These are phyloP conservation scores for Musa balbisiana DNA, from an alignment of 202 grass and related monocot species.

Conservation along the genomic window DNA sequence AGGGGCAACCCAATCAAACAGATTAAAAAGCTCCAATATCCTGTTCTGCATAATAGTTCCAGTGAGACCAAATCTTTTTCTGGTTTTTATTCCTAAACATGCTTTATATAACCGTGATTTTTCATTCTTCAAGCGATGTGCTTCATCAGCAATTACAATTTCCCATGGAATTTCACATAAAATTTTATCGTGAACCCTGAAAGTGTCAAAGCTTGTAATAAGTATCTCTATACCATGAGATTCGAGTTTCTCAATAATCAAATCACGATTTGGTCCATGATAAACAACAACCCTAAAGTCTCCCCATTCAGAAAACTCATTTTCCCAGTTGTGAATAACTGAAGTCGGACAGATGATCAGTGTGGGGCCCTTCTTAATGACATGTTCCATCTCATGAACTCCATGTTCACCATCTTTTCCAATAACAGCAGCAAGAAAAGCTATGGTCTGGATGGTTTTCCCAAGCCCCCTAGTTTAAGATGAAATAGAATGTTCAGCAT, in stretches of 20 bases:
- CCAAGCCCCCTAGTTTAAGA: constrained; percentile 73
- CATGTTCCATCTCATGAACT: constrained; percentile 24
- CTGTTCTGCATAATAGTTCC: constrained; percentile 97
- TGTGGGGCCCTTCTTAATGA: constrained; percentile 42
- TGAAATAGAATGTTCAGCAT: constrained; percentile 17
- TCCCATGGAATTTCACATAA: constrained; percentile 76
- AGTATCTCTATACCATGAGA: constrained; percentile 51
- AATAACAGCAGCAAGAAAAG: constrained; percentile 71
- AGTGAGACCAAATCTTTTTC: constrained; percentile 70
- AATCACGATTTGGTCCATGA: constrained; percentile 84
- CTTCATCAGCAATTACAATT: constrained; percentile 91
- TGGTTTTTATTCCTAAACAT: constrained; percentile 70
- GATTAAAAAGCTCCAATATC: constrained; percentile 92
- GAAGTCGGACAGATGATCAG: constrained; percentile 83
- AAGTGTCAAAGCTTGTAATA: constrained; percentile 97
- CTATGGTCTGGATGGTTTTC: constrained; percentile 97
- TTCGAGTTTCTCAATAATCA: constrained; percentile 76
- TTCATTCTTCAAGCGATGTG: constrained; percentile 88
- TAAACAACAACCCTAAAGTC: constrained; percentile 70
- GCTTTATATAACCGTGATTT: constrained; percentile 70
- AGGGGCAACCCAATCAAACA: constrained; percentile 89
- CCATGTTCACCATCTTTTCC: constrained; percentile 46
- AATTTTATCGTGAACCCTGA: constrained; percentile 72
- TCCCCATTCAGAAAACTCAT: constrained; percentile 89
- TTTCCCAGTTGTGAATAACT: constrained; percentile 93